Conservation (phyloP, 192 early-diverging fungal genomes). For the Diversispora epigaea region DNA sequence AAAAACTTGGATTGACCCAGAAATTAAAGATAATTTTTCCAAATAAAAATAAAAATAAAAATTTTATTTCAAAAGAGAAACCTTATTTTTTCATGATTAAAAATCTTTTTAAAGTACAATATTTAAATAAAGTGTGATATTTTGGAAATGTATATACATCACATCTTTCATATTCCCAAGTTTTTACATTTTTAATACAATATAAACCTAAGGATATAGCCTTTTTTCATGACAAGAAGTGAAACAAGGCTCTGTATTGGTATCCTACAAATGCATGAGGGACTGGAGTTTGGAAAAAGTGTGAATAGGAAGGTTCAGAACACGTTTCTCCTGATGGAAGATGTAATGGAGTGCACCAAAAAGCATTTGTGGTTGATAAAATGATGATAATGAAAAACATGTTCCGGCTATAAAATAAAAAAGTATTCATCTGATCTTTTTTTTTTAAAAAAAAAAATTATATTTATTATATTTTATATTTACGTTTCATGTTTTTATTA, state of each 20-base stretch:
- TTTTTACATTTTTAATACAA: neutral
- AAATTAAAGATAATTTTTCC: too few species aligned
- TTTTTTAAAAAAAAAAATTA: neutral
- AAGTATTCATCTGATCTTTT: neutral
- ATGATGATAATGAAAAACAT: slow-evolving; percentile 31
- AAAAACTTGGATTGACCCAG: too few species aligned
- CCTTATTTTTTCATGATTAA: too few species aligned
- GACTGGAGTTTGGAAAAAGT: slow-evolving; percentile 21
- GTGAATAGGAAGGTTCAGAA: slow-evolving; percentile 22
- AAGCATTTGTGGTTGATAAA: slow-evolving; percentile 33
- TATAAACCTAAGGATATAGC: slow-evolving; percentile 26
- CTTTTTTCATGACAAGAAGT: slow-evolving; percentile 16
- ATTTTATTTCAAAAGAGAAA: too few species aligned
- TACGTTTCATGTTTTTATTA: slow-evolving; percentile 27
- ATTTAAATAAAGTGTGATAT: neutral
- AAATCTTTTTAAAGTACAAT: too few species aligned
- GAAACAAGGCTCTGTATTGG: slow-evolving; percentile 20
- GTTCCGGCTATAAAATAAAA: slow-evolving; percentile 28
- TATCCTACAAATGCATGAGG: slow-evolving; percentile 9
- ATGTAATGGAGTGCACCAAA: slow-evolving; percentile 31
- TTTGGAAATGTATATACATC: slow-evolving; percentile 26
- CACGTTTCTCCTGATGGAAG: slow-evolving; percentile 19
- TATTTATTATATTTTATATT: neutral
- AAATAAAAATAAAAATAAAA: too few species aligned
- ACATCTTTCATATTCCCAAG: slow-evolving; percentile 12